Base-by-base conservation (phyloP, 768 basidiomycete species). In the Naganishia onofrii region DNA sequence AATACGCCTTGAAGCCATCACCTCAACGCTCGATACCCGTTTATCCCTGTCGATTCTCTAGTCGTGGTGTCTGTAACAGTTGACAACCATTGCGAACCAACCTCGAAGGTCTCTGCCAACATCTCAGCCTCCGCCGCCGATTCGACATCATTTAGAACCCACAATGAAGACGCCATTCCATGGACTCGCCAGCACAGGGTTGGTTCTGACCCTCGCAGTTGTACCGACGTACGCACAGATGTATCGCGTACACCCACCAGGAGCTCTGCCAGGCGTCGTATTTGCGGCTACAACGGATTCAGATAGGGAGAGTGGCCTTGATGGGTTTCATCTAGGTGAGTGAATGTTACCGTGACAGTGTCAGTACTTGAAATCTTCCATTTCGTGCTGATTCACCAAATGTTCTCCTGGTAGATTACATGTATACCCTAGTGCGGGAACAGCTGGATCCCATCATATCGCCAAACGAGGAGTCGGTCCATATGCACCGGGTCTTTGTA, bases 401-500 rank as follows among this genome's bases (percentile, higher is more conserved):
- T 42, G 42, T 8, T 17, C 21, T 17, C 15, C 19, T 58, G 21
- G n/a, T 29, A 63, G 60, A 63, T 42, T 63, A 46, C 17, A 23
- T 63, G 28, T 63, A 74, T 54, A 53, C 68, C 3, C 70, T 79
- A 44, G 74, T 71, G 58, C 73, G 72, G 44, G 76, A 79, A 69
- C 71, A 72, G 54, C 68, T 80, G 36, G 79, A 80, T 65, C 78
- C 79, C 5, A 73, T 80, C 58, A 74, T 80, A 55, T 72, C 65
- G 29, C 77, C 77, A 28, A 79, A 79, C 53, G 54, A 53, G 9
- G 68, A 72, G 21, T 46, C 70, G 26, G 54, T 71, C 12, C 79
- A 80, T 65, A 78, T 79, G 79, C 79, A 80, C 74, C 70, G 75
- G 65, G 71, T 80, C 67, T 65, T 79, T 52, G 65, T 74, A 17